Evolutionary conservation across 1,284 basidiomycete genomes (phyloP).

Genomic region (Hypsizygus ulmarius): DNA sequence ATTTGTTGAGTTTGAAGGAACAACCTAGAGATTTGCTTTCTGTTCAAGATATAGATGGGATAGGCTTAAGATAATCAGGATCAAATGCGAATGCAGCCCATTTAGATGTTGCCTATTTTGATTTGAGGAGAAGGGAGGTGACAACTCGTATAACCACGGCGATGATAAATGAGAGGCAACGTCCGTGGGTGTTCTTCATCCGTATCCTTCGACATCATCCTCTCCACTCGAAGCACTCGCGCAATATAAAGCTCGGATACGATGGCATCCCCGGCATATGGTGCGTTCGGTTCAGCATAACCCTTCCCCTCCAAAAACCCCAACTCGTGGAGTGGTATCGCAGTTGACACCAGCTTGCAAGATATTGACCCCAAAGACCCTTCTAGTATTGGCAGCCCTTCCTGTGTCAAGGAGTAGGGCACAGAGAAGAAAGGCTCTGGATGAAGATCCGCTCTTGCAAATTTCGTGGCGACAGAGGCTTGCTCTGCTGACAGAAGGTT

Average conservation of each 20-base stretch:
- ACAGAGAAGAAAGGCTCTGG: constrained; percentile 52
- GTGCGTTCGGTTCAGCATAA: background rate
- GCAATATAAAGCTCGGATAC: constrained; percentile 48
- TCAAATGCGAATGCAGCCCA: background rate
- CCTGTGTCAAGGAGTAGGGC: constrained; percentile 39
- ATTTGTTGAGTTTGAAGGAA: constrained; percentile 27
- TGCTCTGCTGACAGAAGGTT: constrained; percentile 69
- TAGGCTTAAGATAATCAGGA: background rate
- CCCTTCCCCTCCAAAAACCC: constrained; percentile 16
- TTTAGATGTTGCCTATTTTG: constrained; percentile 8
- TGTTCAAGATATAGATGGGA: background rate
- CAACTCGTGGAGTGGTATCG: constrained; percentile 25
- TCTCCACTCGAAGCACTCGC: constrained; percentile 40
- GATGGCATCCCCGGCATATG: constrained; percentile 14
- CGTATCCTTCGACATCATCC: constrained; percentile 17
- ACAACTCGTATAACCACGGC: constrained; percentile 39
- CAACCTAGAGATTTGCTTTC: background rate
- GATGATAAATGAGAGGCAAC: constrained; percentile 42
- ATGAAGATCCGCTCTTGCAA: constrained; percentile 63
- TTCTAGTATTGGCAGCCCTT: constrained; percentile 23
- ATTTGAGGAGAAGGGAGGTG: constrained; percentile 7
- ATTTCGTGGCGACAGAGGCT: constrained; percentile 50
- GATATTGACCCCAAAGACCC: constrained; percentile 26
- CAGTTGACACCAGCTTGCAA: constrained; percentile 22
- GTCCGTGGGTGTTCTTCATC: constrained; percentile 26